Evolutionary conservation across 2,329 filamentous ascomycete species (phyloP), one percentile per base, ranked within the genome.

Genomic region (Mollisia scopiformis): DNA sequence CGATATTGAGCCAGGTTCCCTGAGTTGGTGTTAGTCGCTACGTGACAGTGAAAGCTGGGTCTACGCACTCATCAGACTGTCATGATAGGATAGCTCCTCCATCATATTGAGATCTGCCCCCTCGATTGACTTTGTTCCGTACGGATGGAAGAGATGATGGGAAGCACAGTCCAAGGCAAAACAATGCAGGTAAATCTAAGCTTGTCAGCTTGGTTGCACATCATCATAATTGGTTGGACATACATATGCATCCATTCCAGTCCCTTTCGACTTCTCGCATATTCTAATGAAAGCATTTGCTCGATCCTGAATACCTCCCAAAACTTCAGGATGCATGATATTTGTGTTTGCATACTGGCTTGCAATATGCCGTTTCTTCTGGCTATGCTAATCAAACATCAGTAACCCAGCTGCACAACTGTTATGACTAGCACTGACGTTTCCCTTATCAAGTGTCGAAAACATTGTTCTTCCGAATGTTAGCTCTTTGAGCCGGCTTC

Each of bases 151-250:
- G n/a, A 91, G 78, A 65, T 89, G 87, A 67, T 89, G 85, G 0
- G 87, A 88, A 28, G 86, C 82, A 67, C 88, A 89, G 69, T 91
- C 88, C 56, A 89, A 85, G 0, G 88, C 88, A 70, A 88, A 91
- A 27, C 87, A 82, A 64, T 91, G 88, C 1, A 90, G 35, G 50
- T 67, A 68, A 23, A 67, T 57, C 69, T 72, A 16, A n/a, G 6
- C 13, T 5, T 23, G 16, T 64, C 30, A 63, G 50, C 11, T 5
- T 13, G 23, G 19, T 25, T 37, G 19, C 7, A 16, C 14, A 10
- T 21, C 1, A 21, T 21, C 7, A 6, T 16, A 13, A 1, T 19
- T 28, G 19, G 27, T 10, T 11, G 2, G 10, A 49, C 59, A 43
- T 72, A 88, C 87, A 75, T 88, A 90, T 11, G 88, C 75, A 74